phyloP scores from a whole-genome alignment of 495 filamentous ascomycete genomes.

The Aspergillus nanangensis region DNA sequence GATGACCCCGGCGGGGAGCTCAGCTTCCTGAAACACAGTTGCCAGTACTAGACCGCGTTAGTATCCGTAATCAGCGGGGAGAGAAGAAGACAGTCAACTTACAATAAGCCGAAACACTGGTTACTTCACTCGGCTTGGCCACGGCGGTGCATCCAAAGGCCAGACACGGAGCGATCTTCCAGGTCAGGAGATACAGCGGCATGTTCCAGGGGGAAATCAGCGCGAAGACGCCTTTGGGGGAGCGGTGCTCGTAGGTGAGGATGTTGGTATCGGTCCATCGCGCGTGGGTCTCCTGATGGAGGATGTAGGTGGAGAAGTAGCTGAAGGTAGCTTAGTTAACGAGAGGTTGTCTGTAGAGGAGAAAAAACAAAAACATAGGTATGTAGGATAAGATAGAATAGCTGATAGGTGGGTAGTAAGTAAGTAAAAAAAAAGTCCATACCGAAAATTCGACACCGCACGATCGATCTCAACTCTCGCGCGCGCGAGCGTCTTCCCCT shows the following conservation, averaged over 20 bases:
- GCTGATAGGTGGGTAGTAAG: too few species aligned
- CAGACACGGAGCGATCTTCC: constrained; percentile 43
- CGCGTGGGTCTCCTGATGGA: constrained; percentile 14
- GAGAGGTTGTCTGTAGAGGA: background rate
- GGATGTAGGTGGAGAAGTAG: constrained; percentile 18
- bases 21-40: constrained; percentile 13
- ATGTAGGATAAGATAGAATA: background rate
- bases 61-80: background rate
- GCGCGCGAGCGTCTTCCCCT: constrained; percentile 13
- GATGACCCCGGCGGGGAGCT: constrained; percentile 15
- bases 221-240: constrained; percentile 13
- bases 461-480: constrained; percentile 17
- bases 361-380: background rate
- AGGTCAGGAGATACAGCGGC: constrained; percentile 18
- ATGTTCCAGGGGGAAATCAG: constrained; percentile 21
- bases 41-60: constrained; percentile 5
- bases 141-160: constrained; percentile 37
- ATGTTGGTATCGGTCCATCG: constrained; percentile 10
- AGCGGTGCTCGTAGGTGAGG: constrained; percentile 18
- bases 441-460: constrained; percentile 18
- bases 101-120: constrained; percentile 17
- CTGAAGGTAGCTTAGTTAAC: background rate
- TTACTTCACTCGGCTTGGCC: constrained; percentile 19
- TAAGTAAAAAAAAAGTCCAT: background rate
- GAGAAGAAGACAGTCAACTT: background rate